Evolutionary conservation across 805 yeast species (phyloP), one percentile per base, ranked within the genome.

Genomic region (Nakazawaea ernobii): DNA sequence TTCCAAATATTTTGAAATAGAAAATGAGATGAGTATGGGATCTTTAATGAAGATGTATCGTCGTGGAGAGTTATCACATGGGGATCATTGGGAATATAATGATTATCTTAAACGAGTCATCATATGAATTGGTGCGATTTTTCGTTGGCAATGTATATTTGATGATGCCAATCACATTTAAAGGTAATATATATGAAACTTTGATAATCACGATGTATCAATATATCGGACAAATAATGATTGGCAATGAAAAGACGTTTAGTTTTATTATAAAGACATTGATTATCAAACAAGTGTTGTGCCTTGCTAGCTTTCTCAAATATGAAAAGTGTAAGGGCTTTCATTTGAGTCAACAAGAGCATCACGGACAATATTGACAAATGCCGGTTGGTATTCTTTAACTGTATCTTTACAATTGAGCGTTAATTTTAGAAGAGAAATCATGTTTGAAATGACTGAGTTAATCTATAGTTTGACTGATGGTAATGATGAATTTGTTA

Each of bases 381-480:
- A n/a, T n/a, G n/a, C n/a, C n/a, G n/a, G n/a, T n/a, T n/a, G n/a
- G n/a, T n/a, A n/a, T n/a, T n/a, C n/a, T n/a, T n/a, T n/a, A n/a
- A n/a, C n/a, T n/a, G n/a, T n/a, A 10, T 42, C 4, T 26, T 32
- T 43, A 24, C 15, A 32, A n/a, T 5, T 29, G 8, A 41, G 47
- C 26, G 20, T 46, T n/a, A 26, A 39, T 11, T 35, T 45, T 32
- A 42, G 49, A 35, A 33, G 27, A 20, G 33, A 39, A 32, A 32
- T 41, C 8, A 27, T 49, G 38, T 11, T 20, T 9, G 48, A 48
- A n/a, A 11, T 43, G 35, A 35, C 40, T 2, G 24, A 17, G 49
- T 60, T 59, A 35, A 59, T 68, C n/a, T 48, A 69, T 15, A 68
- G 68, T 48, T 60, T 55, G 45, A 75, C 71, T 52, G 69, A 69